A percentile compares a stretch with the other conserved stretches of the same genome.
These are phyloP conservation scores for Nothophytophthora sp. DNA, from an alignment of 352 stramenopile species.

Conservation along the genomic window DNA sequence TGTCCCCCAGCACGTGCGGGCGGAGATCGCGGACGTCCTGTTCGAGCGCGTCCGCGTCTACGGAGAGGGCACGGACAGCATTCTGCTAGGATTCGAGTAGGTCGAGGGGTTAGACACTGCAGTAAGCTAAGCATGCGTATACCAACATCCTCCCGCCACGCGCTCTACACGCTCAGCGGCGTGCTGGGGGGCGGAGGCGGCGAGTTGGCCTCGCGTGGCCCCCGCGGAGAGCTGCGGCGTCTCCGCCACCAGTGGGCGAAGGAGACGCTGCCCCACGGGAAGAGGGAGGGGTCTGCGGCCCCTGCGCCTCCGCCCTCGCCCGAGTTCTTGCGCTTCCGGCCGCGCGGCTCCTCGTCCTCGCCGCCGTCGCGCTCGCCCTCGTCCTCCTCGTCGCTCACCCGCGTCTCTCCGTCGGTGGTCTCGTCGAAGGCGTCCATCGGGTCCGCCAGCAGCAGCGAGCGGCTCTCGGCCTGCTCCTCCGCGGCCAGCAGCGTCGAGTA, in stretches of 20 bases:
- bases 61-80: constrained; percentile 43
- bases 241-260: constrained; percentile 82
- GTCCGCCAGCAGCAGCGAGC: constrained; percentile 27
- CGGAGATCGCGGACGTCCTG: constrained; percentile 56
- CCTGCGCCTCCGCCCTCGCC: constrained; percentile 17
- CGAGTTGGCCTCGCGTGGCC: constrained; percentile 10
- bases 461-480: constrained; percentile 56
- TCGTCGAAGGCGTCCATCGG: constrained; percentile 51
- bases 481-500: constrained; percentile 77
- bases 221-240: constrained; percentile 27
- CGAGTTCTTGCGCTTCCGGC: constrained; percentile 29
- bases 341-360: constrained; percentile 27
- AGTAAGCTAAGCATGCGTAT: too few relatives aligned
- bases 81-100: constrained; percentile 72
- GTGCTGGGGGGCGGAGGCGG: constrained; percentile 10
- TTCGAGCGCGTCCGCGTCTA: constrained; percentile 67
- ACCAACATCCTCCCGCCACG: too few relatives aligned
- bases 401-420: constrained; percentile 57
- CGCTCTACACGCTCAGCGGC: constrained; percentile 11
- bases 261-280: constrained; percentile 76
- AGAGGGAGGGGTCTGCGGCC: constrained; percentile 42
- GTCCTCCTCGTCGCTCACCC: constrained; percentile 76
- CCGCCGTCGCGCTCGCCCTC: constrained; percentile 15
- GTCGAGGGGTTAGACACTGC: not conserved
- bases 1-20: constrained; percentile 18